Conservation (phyloP, 2,329 filamentous ascomycete genomes). For the Dendryphion nanum region DNA sequence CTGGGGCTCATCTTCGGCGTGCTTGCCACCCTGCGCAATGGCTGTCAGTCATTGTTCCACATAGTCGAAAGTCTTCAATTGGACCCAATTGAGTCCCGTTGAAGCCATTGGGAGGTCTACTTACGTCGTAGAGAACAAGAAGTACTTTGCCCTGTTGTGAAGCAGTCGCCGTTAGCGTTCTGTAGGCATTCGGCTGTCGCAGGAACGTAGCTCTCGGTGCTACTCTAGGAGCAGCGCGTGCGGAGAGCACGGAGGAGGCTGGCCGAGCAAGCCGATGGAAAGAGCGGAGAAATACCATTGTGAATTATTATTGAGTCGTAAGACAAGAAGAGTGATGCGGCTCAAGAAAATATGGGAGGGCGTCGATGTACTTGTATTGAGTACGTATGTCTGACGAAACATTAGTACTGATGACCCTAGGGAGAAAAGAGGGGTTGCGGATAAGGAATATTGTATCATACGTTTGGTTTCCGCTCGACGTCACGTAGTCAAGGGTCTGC, state of each 20-base stretch:
- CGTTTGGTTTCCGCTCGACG: too few relatives aligned
- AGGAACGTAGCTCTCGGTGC: slow-evolving; percentile 44
- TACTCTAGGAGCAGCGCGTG: slow-evolving; percentile 41
- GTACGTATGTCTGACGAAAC: not conserved
- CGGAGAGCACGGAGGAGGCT: slow-evolving; percentile 52
- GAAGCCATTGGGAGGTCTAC: slow-evolving; percentile 26
- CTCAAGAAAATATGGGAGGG: not conserved
- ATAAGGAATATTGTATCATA: slow-evolving; percentile 23
- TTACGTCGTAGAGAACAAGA: slow-evolving; percentile 87
- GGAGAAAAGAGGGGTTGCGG: slow-evolving; percentile 26
- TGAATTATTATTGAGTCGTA: slow-evolving; percentile 32
- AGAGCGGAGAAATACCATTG: slow-evolving; percentile 62
- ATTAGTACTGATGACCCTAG: too few relatives aligned
- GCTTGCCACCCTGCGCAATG: slow-evolving; percentile 72
- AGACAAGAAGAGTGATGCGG: not conserved
- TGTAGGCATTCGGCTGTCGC: slow-evolving; percentile 51
- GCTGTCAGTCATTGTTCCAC: too few relatives aligned
- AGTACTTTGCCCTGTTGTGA: slow-evolving; percentile 90
- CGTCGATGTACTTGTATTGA: not conserved
- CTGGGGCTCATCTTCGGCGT: slow-evolving; percentile 83
- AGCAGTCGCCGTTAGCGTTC: slow-evolving; percentile 64
- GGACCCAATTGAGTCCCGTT: slow-evolving; percentile 7
- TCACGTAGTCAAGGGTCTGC: too few relatives aligned
- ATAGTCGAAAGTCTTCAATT: slow-evolving; percentile 19
- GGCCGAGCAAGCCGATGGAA: slow-evolving; percentile 58